Conservation (phyloP, 805 yeast genomes). For the Saturnispora zaruensis region DNA sequence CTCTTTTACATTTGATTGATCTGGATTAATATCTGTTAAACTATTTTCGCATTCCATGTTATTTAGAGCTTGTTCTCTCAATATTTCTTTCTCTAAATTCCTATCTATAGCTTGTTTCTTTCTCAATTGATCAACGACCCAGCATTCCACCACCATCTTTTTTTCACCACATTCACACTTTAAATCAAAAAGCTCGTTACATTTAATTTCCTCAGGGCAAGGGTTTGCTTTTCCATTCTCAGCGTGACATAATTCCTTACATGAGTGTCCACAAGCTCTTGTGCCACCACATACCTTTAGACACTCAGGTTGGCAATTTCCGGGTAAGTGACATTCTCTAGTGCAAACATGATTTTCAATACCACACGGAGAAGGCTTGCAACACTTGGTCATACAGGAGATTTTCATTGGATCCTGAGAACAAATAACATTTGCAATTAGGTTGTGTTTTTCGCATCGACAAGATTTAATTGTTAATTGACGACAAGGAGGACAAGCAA, state of each 20-base stretch:
- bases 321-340: slow-evolving; percentile 46
- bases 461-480: slow-evolving; percentile 25
- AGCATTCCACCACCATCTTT: slow-evolving; percentile 42
- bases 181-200: slow-evolving; percentile 42
- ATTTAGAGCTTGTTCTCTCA: background rate
- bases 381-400: slow-evolving; percentile 64
- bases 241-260: slow-evolving; percentile 58
- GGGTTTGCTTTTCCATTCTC: slow-evolving; percentile 22
- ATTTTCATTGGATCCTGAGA: slow-evolving; percentile 45
- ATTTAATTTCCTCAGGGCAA: slow-evolving; percentile 46
- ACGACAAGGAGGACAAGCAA: slow-evolving; percentile 72
- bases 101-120: background rate
- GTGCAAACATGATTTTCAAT: slow-evolving; percentile 37
- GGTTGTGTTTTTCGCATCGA: slow-evolving; percentile 24
- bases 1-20: background rate
- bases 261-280: slow-evolving; percentile 61
- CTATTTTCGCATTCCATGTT: background rate
- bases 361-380: slow-evolving; percentile 38
- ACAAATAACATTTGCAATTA: slow-evolving; percentile 58
- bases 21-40: background rate
- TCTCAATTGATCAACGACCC: slow-evolving; percentile 21
- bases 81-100: background rate
- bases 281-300: slow-evolving; percentile 46
- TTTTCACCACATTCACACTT: slow-evolving; percentile 61
- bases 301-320: slow-evolving; percentile 56